Evolutionary conservation across 2,329 filamentous ascomycete genomes (phyloP).

Genomic region (Colletotrichum sp.): DNA sequence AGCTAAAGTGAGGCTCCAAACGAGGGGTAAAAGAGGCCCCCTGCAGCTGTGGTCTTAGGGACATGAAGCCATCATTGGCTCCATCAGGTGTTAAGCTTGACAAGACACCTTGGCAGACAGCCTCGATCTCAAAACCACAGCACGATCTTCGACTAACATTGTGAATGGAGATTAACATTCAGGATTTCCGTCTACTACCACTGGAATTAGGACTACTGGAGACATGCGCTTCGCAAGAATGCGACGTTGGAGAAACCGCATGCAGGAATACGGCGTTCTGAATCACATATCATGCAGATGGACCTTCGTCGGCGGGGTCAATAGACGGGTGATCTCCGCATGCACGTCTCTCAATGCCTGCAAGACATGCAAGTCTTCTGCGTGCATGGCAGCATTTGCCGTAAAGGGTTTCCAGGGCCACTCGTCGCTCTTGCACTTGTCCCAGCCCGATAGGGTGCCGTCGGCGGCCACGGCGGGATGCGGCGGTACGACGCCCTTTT

Average conservation of each 20-base stretch:
- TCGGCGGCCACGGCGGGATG: constrained; percentile 20
- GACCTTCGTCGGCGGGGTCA: constrained; percentile 9
- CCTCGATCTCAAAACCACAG: neutral
- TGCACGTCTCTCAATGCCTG: constrained; percentile 10
- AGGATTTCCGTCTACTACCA: neutral
- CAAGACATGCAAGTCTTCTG: neutral
- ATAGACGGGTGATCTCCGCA: neutral
- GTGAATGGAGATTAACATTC: neutral
- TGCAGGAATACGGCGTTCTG: neutral
- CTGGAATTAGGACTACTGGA: neutral
- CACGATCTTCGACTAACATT: neutral
- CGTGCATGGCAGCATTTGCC: neutral
- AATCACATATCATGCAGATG: neutral
- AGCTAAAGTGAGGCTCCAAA: neutral
- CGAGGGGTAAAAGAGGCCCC: neutral
- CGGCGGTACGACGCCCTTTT: constrained; percentile 38
- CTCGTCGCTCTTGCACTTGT: constrained; percentile 31
- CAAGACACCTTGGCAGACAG: neutral
- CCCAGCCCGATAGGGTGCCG: constrained; percentile 24
- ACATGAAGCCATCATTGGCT: neutral
- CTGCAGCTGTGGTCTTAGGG: neutral
- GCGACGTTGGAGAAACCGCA: neutral
- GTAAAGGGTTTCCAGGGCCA: constrained; percentile 28
- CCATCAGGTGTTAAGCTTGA: neutral
- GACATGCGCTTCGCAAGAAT: neutral